phyloP scores from a whole-genome alignment of 2,329 filamentous ascomycete species.

The Xylaria sp. region DNA sequence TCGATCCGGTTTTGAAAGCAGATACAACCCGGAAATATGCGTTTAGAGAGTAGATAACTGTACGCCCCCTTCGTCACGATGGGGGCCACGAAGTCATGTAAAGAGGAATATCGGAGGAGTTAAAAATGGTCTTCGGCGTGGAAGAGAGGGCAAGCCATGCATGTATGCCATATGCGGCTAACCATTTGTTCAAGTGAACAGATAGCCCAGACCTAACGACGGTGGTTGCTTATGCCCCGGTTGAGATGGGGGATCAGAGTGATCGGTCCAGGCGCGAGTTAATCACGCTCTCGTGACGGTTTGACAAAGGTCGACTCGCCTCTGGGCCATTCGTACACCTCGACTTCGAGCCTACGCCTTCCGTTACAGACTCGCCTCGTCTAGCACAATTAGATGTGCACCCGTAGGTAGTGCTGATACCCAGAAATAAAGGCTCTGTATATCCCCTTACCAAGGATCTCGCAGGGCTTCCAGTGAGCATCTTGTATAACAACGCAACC shows the following conservation, averaged over 20 bases:
- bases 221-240: constrained; percentile 30
- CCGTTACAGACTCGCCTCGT: constrained; percentile 26
- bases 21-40: constrained; percentile 48
- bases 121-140: constrained; percentile 35
- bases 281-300: constrained; percentile 12
- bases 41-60: constrained; percentile 51
- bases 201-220: constrained; percentile 31
- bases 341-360: constrained; percentile 22
- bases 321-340: constrained; percentile 8
- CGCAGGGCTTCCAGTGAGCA: not conserved
- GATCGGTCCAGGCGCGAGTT: constrained; percentile 20
- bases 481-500: not conserved
- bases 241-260: constrained; percentile 27
- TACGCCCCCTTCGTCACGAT: constrained; percentile 44
- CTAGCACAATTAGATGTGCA: constrained; percentile 30
- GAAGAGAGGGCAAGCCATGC: constrained; percentile 33
- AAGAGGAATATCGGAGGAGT: constrained; percentile 42
- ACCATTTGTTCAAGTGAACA: constrained; percentile 48
- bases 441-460: constrained; percentile 23
- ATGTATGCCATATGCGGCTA: constrained; percentile 32
- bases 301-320: constrained; percentile 5
- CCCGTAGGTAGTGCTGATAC: constrained; percentile 44
- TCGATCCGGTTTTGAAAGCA: constrained; percentile 49
- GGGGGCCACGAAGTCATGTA: constrained; percentile 52
- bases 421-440: constrained; percentile 39